Evolutionary conservation across 768 basidiomycete species (phyloP).

Genomic region (Pleurotus giganteus): DNA sequence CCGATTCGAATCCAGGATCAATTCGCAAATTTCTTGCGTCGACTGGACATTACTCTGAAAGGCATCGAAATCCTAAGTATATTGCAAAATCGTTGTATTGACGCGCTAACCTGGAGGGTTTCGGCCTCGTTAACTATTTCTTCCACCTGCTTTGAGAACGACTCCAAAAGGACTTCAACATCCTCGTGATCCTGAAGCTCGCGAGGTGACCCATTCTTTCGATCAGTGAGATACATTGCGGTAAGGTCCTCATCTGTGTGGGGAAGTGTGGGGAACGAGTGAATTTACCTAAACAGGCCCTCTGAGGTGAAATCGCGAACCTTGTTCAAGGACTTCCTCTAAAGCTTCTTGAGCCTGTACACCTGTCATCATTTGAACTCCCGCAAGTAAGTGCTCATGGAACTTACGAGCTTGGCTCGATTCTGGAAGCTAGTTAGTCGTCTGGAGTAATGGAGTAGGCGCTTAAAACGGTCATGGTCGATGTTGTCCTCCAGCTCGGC

Average conservation of each 20-base stretch:
- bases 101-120: slow-evolving; percentile 64
- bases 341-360: slow-evolving; percentile 82
- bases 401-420: slow-evolving; percentile 74
- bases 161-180: slow-evolving; percentile 89
- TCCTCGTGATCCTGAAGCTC: slow-evolving; percentile 84
- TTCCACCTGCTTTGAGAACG: slow-evolving; percentile 94
- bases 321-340: slow-evolving; percentile 90
- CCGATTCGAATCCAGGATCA: slow-evolving; percentile 94
- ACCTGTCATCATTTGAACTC: background rate
- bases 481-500: slow-evolving; percentile 95
- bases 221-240: slow-evolving; percentile 94
- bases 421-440: slow-evolving; percentile 88
- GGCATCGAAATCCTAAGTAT: background rate
- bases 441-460: slow-evolving; percentile 88
- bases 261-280: background rate
- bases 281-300: background rate
- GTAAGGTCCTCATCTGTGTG: slow-evolving; percentile 84
- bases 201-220: slow-evolving; percentile 62
- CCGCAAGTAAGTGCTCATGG: background rate
- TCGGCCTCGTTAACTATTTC: slow-evolving; percentile 94
- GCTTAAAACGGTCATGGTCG: slow-evolving; percentile 91
- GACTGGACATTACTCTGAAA: slow-evolving; percentile 87
- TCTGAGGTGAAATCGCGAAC: slow-evolving; percentile 36
- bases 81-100: background rate
- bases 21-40: slow-evolving; percentile 96